Evolutionary conservation across 2,329 filamentous ascomycete species (phyloP).

Genomic region (Aspergillus neoniger): DNA sequence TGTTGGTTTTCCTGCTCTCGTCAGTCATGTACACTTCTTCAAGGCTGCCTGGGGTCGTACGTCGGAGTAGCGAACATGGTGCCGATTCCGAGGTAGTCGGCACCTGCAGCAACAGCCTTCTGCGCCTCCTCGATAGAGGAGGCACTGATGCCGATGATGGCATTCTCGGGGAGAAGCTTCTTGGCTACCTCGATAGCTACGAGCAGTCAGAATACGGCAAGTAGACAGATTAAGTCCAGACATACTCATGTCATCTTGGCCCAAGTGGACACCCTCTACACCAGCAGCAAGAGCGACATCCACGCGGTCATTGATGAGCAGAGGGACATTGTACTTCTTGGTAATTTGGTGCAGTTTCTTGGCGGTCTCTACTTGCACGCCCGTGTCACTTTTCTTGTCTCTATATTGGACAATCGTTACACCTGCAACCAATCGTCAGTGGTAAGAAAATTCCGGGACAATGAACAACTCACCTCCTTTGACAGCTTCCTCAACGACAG

Average conservation of each 20-base stretch:
- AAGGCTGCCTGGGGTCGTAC: conserved; percentile 47
- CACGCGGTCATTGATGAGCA: conserved; percentile 90
- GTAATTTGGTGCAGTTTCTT: conserved; percentile 72
- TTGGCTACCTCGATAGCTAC: conserved; percentile 66
- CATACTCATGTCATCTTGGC: conserved; percentile 87
- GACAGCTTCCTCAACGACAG: conserved; percentile 74
- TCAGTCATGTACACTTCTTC: conserved; percentile 9
- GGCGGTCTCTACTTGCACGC: conserved; percentile 68
- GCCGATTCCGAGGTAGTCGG: conserved; percentile 87
- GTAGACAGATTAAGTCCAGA: neutral
- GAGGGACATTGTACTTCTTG: conserved; percentile 66
- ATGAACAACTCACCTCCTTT: conserved; percentile 60
- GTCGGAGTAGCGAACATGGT: conserved; percentile 85
- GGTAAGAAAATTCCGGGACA: neutral
- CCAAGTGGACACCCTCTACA: conserved; percentile 90
- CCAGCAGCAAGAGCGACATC: conserved; percentile 83
- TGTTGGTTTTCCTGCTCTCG: conserved; percentile 72
- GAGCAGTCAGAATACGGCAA: conserved; percentile 8
- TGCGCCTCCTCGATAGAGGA: conserved; percentile 72
- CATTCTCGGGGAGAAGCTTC: conserved; percentile 68
- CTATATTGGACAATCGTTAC: conserved; percentile 86
- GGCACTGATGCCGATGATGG: conserved; percentile 89
- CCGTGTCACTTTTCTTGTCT: conserved; percentile 81
- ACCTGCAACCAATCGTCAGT: conserved; percentile 42
- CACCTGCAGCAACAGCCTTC: conserved; percentile 71